phyloP scores from a whole-genome alignment of 2,329 filamentous ascomycete genomes.

The Ceratocystis albifundus region DNA sequence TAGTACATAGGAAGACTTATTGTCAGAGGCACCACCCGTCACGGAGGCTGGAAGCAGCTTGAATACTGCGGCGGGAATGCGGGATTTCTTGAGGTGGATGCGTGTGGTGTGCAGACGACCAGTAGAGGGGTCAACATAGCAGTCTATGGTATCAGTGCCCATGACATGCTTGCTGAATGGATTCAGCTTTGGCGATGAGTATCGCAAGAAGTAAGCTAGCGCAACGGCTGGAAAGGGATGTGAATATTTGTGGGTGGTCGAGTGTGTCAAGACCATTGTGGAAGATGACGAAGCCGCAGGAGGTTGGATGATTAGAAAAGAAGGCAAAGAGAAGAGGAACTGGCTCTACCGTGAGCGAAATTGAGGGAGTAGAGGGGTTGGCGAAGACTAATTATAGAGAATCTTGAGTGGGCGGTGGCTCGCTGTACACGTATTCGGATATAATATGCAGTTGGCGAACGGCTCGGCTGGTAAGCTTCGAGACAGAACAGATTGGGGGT shows the following conservation, averaged over 20 bases:
- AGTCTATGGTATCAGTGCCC: constrained; percentile 71
- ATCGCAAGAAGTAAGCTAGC: constrained; percentile 79
- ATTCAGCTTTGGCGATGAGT: constrained; percentile 59
- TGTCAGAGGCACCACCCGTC: constrained; percentile 50
- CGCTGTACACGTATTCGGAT: background rate
- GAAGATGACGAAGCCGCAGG: constrained; percentile 19
- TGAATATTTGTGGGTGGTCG: constrained; percentile 59
- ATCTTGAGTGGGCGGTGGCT: background rate
- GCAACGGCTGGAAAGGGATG: constrained; percentile 78
- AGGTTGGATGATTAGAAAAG: too few species aligned
- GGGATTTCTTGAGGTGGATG: constrained; percentile 70
- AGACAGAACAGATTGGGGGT: background rate
- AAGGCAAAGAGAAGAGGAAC: background rate
- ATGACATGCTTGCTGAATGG: constrained; percentile 73
- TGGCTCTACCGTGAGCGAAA: background rate
- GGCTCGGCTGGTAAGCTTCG: constrained; percentile 1
- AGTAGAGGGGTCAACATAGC: constrained; percentile 58
- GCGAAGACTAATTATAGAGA: background rate
- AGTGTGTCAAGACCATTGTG: constrained; percentile 52
- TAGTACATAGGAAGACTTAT: constrained; percentile 68
- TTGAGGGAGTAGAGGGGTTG: background rate
- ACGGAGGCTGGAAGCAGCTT: constrained; percentile 62
- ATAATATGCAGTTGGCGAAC: background rate
- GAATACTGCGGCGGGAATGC: constrained; percentile 60
- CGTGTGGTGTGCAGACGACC: constrained; percentile 67